phyloP scores from a whole-genome alignment of 2,329 filamentous ascomycete genomes.

The Ascochyta koolunga region DNA sequence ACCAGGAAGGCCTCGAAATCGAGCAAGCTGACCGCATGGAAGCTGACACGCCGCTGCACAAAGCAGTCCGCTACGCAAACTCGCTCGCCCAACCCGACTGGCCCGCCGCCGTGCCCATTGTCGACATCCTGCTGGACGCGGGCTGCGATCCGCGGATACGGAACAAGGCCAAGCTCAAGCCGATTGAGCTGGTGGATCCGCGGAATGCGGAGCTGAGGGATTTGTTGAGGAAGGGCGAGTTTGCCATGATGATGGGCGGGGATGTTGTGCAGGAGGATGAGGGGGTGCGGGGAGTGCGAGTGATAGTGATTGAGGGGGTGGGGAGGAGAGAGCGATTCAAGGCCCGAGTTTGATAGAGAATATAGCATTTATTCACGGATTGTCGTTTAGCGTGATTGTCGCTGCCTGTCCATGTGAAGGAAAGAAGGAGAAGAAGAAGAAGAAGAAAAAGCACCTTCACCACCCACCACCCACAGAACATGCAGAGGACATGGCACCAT shows the following conservation, averaged over 20 bases:
- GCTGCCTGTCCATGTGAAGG: no score
- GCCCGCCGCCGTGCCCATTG: constrained; percentile 70
- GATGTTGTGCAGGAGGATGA: constrained; percentile 59
- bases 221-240: constrained; percentile 74
- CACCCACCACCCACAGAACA: no score
- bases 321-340: no score
- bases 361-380: no score
- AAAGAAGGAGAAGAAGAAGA: no score
- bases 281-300: constrained; percentile 56
- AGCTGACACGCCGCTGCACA: constrained; percentile 79
- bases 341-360: no score
- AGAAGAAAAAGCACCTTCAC: no score
- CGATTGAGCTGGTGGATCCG: constrained; percentile 76
- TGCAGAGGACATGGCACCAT: no score
- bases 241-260: constrained; percentile 57
- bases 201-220: constrained; percentile 66
- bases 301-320: constrained; percentile 48
- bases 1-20: constrained; percentile 85
- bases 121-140: constrained; percentile 83
- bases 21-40: constrained; percentile 75
- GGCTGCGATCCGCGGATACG: constrained; percentile 68
- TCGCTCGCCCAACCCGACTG: constrained; percentile 66
- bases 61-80: constrained; percentile 79
- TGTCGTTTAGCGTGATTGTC: no score
- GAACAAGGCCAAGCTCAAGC: constrained; percentile 76